Evolutionary conservation across 345 rosid species (phyloP).

Genomic region (Cochlearia excelsa): DNA sequence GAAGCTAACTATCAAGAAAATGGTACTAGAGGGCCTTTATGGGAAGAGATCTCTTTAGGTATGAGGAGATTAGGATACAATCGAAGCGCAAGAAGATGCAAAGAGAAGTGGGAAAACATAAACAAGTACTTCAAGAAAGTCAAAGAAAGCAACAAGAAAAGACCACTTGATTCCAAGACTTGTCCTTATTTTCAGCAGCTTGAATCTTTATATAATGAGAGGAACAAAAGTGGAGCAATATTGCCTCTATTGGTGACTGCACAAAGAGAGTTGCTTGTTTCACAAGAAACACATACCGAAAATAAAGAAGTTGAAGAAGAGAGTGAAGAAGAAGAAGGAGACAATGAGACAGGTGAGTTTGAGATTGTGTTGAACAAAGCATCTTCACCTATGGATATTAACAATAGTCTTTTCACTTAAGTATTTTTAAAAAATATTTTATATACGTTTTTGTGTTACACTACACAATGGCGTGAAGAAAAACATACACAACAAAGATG

Average conservation of each 20-base stretch:
- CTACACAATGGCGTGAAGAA: not conserved
- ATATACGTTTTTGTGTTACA: slow-evolving; percentile 13
- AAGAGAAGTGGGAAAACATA: slow-evolving; percentile 97
- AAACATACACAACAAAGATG: slow-evolving; percentile 24
- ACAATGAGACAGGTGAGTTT: slow-evolving; percentile 48
- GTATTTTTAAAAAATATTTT: slow-evolving; percentile 13
- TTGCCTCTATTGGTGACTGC: slow-evolving; percentile 47
- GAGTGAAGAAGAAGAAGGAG: slow-evolving; percentile 44
- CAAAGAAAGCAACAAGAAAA: slow-evolving; percentile 68
- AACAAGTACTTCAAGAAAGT: slow-evolving; percentile 95
- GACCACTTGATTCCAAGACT: slow-evolving; percentile 74
- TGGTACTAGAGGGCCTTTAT: slow-evolving; percentile 71
- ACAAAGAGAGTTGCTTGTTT: slow-evolving; percentile 69
- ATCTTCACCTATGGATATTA: slow-evolving; percentile 36
- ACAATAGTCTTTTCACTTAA: slow-evolving; percentile 36
- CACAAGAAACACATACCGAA: slow-evolving; percentile 23
- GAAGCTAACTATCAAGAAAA: slow-evolving; percentile 58
- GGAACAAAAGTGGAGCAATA: slow-evolving; percentile 29
- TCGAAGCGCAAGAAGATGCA: slow-evolving; percentile 78
- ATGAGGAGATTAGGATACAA: slow-evolving; percentile 74
- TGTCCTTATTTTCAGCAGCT: slow-evolving; percentile 84
- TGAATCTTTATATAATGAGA: slow-evolving; percentile 61
- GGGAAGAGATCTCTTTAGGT: slow-evolving; percentile 78
- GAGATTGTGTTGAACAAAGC: slow-evolving; percentile 60
- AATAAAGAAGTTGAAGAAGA: slow-evolving; percentile 13